phyloP scores from a whole-genome alignment of 257 asterid species.

The Capsicum chinense region DNA sequence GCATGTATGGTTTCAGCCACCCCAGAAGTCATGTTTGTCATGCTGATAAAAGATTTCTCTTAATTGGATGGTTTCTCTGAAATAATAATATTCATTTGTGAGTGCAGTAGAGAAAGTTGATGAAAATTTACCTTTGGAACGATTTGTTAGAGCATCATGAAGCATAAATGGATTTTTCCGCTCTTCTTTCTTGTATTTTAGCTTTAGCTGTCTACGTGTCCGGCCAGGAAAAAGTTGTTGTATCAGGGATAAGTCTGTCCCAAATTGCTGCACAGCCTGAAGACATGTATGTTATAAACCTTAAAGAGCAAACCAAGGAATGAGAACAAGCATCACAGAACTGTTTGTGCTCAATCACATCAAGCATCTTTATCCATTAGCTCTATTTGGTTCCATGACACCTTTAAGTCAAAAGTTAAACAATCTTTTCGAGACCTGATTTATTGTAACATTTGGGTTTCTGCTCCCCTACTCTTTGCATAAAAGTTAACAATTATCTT shows the following conservation, averaged over 20 bases:
- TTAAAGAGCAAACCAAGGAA: slow-evolving; percentile 10
- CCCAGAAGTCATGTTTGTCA: neutral
- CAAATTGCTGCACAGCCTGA: slow-evolving; percentile 82
- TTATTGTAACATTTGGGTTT: neutral
- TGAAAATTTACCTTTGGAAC: slow-evolving; percentile 54
- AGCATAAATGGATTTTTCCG: slow-evolving; percentile 71
- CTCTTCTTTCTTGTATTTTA: slow-evolving; percentile 89
- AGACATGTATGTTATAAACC: slow-evolving; percentile 13
- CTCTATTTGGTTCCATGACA: slow-evolving; percentile 15
- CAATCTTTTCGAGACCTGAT: neutral
- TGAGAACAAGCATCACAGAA: neutral
- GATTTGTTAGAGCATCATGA: slow-evolving; percentile 75
- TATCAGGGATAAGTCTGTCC: slow-evolving; percentile 86
- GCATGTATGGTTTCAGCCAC: slow-evolving; percentile 16
- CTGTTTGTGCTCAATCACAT: slow-evolving; percentile 17
- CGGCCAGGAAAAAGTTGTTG: slow-evolving; percentile 84
- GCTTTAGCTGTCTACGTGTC: slow-evolving; percentile 65
- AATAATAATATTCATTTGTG: neutral
- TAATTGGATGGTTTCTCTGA: neutral
- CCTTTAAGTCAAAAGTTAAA: neutral
- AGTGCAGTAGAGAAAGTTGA: neutral
- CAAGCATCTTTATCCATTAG: slow-evolving; percentile 23
- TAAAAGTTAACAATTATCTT: neutral
- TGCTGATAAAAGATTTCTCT: neutral
- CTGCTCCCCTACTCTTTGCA: neutral